phyloP scores from a whole-genome alignment of 1,284 basidiomycete species.

The Anthracocystis panici-leucophaei region DNA sequence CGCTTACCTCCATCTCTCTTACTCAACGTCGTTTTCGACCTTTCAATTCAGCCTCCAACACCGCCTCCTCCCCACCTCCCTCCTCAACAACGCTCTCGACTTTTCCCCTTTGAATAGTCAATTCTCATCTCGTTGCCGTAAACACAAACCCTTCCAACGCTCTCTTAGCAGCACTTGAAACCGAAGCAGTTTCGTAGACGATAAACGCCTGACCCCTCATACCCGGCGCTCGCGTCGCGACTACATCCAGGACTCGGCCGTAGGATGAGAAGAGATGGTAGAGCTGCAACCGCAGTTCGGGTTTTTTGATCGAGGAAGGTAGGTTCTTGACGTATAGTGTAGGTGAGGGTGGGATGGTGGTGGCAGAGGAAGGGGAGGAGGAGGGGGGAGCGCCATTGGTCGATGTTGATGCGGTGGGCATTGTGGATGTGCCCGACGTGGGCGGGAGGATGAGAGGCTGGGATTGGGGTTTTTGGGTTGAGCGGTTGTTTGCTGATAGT shows the following conservation, averaged over 20 bases:
- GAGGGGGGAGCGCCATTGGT: neutral
- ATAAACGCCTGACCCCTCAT: constrained; percentile 97
- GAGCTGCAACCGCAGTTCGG: constrained; percentile 83
- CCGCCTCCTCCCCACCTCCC: constrained; percentile 57
- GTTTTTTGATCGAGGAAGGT: constrained; percentile 84
- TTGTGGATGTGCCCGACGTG: neutral
- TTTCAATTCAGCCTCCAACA: constrained; percentile 48
- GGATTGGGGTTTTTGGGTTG: too few relatives aligned
- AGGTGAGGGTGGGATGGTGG: constrained; percentile 75
- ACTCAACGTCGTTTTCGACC: constrained; percentile 10
- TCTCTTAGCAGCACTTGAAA: constrained; percentile 89
- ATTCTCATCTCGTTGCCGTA: constrained; percentile 88
- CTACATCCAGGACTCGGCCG: constrained; percentile 91
- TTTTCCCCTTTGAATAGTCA: constrained; percentile 83
- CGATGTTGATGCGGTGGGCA: constrained; percentile 21
- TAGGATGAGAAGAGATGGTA: constrained; percentile 92
- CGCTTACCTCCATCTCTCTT: constrained; percentile 5
- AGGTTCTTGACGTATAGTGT: constrained; percentile 91
- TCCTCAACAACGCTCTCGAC: constrained; percentile 79
- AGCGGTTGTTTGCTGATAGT: too few relatives aligned
- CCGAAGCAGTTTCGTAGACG: constrained; percentile 88
- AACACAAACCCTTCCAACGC: constrained; percentile 88
- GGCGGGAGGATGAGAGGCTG: too few relatives aligned
- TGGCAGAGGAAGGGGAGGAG: neutral
- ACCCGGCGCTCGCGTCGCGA: constrained; percentile 86